Evolutionary conservation across 331 rosid genomes (phyloP).

Genomic region (Quercus tomentella): DNA sequence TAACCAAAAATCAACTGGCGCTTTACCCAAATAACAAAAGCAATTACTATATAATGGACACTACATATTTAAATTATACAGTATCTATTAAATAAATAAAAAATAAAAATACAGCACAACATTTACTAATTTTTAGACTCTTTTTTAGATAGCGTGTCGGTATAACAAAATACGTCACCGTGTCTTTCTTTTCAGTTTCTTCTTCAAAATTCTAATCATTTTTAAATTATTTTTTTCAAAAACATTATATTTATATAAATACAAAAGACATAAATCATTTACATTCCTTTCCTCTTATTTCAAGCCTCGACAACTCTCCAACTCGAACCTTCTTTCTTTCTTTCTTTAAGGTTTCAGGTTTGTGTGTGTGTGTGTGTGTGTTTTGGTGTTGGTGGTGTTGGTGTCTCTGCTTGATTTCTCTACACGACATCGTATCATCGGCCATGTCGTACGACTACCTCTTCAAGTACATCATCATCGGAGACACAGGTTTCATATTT

Average conservation of each 20-base stretch:
- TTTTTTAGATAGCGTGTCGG: constrained; percentile 4
- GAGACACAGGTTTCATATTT: constrained; percentile 68
- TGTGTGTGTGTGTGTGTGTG: neutral
- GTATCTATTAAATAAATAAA: no score
- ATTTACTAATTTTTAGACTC: no score
- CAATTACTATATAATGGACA: no score
- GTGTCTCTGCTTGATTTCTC: no score
- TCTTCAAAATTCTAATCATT: no score
- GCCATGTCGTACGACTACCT: constrained; percentile 89
- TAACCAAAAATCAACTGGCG: fast-evolving
- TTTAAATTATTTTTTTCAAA: no score
- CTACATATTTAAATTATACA: no score
- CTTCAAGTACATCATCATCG: constrained; percentile 97
- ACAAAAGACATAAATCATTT: neutral
- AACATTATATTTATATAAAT: neutral
- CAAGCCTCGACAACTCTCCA: no score
- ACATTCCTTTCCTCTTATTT: neutral
- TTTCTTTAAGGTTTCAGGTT: neutral
- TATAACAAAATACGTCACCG: neutral
- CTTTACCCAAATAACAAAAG: fast-evolving
- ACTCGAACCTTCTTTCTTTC: neutral
- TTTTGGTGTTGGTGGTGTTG: no score
- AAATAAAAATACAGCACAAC: no score
- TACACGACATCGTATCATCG: constrained; percentile 20
- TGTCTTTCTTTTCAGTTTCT: neutral